Conservation (phyloP, 495 filamentous ascomycete species). For the Penicillium roqueforti region DNA sequence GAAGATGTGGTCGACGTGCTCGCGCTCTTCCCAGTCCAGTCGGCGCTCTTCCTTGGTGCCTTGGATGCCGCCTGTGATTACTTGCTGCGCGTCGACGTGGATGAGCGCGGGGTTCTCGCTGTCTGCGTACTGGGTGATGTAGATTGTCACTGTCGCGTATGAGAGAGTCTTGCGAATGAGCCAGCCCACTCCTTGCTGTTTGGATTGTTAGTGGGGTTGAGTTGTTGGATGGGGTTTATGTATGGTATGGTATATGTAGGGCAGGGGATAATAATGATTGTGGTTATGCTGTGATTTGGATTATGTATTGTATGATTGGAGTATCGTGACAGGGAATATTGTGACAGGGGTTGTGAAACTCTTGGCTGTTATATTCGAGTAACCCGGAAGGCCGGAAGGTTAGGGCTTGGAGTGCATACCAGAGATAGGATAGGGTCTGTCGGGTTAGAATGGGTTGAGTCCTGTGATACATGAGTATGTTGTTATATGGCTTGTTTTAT, state of each 20-base stretch:
- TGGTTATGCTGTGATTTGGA: too few relatives aligned
- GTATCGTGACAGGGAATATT: too few relatives aligned
- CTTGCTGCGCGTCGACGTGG: constrained; percentile 81
- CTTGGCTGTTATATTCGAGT: background rate
- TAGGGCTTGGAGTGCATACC: constrained; percentile 32
- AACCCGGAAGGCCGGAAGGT: background rate
- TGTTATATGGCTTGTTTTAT: background rate
- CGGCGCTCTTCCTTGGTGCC: constrained; percentile 68
- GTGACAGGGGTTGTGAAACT: background rate
- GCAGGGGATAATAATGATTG: background rate
- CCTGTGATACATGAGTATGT: constrained; percentile 47
- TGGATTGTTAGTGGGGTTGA: constrained; percentile 12
- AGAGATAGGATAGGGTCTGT: constrained; percentile 68
- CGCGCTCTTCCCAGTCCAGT: constrained; percentile 65
- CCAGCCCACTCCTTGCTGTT: constrained; percentile 78
- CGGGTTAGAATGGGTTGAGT: constrained; percentile 71
- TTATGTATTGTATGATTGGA: background rate
- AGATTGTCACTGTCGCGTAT: constrained; percentile 67
- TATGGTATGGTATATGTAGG: background rate
- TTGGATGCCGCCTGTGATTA: constrained; percentile 67
- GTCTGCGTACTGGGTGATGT: constrained; percentile 59
- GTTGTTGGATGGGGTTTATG: background rate
- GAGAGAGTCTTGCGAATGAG: constrained; percentile 70
- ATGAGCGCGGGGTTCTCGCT: constrained; percentile 38
- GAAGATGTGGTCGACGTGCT: constrained; percentile 78